A percentile compares a stretch with the other conserved stretches of the same genome.
phyloP scores from a whole-genome alignment of 345 rosid species.

The Pugionium cornutum region DNA sequence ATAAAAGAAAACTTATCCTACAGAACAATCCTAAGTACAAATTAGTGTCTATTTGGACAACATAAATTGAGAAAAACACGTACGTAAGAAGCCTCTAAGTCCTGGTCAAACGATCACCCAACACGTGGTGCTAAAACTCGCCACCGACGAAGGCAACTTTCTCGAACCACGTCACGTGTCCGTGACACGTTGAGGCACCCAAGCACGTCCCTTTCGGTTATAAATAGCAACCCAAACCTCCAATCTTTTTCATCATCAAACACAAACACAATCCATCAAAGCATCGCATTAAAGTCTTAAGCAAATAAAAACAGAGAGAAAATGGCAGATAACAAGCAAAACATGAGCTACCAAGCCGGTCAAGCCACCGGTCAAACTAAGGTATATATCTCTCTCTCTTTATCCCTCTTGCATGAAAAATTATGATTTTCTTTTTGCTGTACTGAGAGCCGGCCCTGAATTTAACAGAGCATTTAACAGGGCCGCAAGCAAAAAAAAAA shows the following conservation, averaged over 20 bases:
- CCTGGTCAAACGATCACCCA: conserved; percentile 25
- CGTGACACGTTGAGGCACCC: conserved; percentile 29
- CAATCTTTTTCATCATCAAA: neutral
- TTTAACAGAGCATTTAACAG: too few species aligned
- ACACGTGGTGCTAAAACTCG: conserved; percentile 21
- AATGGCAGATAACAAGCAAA: conserved; percentile 50
- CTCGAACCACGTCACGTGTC: conserved; percentile 27
- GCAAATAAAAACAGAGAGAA: neutral
- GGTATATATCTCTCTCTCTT: conserved; percentile 35
- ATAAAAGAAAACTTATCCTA: too few species aligned
- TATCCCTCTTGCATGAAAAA: too few species aligned
- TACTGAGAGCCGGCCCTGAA: too few species aligned
- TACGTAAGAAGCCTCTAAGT: conserved; percentile 20
- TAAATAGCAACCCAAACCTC: conserved; percentile 18
- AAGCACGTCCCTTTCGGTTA: conserved; percentile 16
- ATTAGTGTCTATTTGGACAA: neutral
- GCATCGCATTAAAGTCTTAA: conserved; percentile 1
- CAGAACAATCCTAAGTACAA: neutral
- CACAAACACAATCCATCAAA: conserved; percentile 18
- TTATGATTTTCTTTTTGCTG: too few species aligned
- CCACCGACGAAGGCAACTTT: conserved; percentile 18
- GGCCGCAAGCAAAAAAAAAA: too few species aligned
- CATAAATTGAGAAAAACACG: conserved; percentile 13
- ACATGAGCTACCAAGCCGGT: conserved; percentile 52
- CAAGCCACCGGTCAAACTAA: conserved; percentile 59